Evolutionary conservation across 306 rosid genomes (phyloP), one percentile per base, ranked within the genome.

Genomic region (Citrullus colocynthis): DNA sequence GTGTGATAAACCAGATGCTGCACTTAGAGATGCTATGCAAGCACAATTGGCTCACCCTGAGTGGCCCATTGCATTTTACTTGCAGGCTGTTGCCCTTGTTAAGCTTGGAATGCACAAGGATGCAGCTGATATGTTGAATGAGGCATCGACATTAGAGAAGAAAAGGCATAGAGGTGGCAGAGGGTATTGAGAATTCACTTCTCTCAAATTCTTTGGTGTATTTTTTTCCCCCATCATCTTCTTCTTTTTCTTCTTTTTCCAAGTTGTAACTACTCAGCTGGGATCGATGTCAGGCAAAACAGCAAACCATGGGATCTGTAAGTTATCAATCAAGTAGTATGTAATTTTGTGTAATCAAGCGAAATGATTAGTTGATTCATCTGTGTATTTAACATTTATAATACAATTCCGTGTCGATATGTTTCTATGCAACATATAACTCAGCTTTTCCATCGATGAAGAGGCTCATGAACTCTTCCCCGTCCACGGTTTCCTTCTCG

Each of bases 401-500:
- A 37, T 82, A 84, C 96, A 89, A 32, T 18, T 28, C 30, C 32
- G 32, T 74, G 62, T 74, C 63, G 17, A 54, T 4, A 54, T 54
- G 16, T n/a, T 34, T 21, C 78, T 74, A 88, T 34, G 90, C 81
- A 41, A 89, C 93, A 80, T 60, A 88, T 75, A 92, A 85, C 85
- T 90, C 97, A 14, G 97, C 97, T 81, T 92, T 88, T 78, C 96
- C 97, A 64, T 92, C 98, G n/a, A 92, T 92, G 80, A 92, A 96
- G 66, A 89, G 90, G 77, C 99, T 91, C 97, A 85, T 89, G 88
- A 93, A 91, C 83, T 92, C 98, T 86, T 96, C 98, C 54, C 97
- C 97, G 76, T 96, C 99, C 20, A 96, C 97, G 14, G 96, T 87
- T 85, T 96, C 99, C 84, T 95, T 95, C 85, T 95, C 99, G 4